Percentiles rank a stretch among this genome's conserved stretches.
phyloP scores from a whole-genome alignment of 208 protist genomes.

The Trypanosomatidae sp. region DNA sequence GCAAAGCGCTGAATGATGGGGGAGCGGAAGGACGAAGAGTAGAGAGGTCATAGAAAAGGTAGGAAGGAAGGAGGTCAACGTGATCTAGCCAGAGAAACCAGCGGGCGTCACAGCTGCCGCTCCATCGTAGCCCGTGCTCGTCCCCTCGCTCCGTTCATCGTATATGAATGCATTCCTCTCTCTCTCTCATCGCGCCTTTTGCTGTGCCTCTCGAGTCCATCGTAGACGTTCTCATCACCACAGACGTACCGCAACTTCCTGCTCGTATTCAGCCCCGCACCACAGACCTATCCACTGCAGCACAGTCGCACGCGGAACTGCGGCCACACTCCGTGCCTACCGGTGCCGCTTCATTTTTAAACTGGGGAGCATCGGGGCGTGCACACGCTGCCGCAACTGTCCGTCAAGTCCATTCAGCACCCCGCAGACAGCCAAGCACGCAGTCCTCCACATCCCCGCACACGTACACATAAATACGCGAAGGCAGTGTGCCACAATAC shows the following conservation, averaged over 20 bases:
- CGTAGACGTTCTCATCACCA: background rate
- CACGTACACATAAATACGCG: background rate
- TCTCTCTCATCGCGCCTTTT: background rate
- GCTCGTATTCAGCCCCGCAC: background rate
- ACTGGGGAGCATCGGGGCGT: background rate
- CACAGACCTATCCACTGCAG: background rate
- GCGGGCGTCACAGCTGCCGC: background rate
- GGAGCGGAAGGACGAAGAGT: background rate
- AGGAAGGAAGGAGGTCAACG: background rate
- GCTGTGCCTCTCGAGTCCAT: background rate
- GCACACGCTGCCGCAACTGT: background rate
- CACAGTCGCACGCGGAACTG: background rate
- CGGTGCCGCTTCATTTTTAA: background rate
- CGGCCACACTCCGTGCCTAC: background rate
- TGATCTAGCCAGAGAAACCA: background rate
- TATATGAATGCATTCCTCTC: background rate
- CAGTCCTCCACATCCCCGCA: background rate
- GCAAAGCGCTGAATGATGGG: background rate
- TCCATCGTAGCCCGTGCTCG: background rate
- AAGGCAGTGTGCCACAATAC: background rate
- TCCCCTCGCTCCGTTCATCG: background rate
- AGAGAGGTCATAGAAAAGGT: no score
- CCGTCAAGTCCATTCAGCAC: background rate
- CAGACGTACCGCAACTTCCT: background rate
- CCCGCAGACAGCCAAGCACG: background rate